Percentiles rank a stretch among this genome's conserved stretches.
Conservation (phyloP, 768 basidiomycete species). For the Kwoniella pini region DNA sequence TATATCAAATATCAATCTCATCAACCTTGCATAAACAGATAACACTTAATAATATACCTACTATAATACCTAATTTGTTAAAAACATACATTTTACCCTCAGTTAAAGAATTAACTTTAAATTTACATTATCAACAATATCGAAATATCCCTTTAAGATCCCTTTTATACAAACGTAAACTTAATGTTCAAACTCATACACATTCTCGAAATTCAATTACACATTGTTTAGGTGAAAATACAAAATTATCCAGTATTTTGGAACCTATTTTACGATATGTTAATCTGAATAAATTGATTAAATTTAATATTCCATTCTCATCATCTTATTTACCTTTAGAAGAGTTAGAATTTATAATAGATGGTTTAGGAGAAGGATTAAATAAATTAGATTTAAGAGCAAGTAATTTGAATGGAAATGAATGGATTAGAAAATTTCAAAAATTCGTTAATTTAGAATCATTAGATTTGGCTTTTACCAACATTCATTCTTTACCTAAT, state of each 20-base stretch:
- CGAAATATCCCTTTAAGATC: background rate
- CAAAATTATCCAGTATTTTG: background rate
- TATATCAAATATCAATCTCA: slow-evolving; percentile 15
- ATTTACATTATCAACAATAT: background rate
- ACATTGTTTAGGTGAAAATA: background rate
- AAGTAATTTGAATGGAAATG: slow-evolving; percentile 16
- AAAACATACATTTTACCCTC: slow-evolving; percentile 20
- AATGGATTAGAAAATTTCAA: slow-evolving; percentile 17
- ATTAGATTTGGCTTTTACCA: slow-evolving; percentile 39
- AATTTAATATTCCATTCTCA: slow-evolving; percentile 36
- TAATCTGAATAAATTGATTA: slow-evolving; percentile 26
- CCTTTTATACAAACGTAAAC: slow-evolving; percentile 1
- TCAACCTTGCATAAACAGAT: slow-evolving; percentile 25
- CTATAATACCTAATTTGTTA: slow-evolving; percentile 22
- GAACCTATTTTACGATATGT: slow-evolving; percentile 16
- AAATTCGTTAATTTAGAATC: background rate
- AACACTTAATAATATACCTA: slow-evolving; percentile 27
- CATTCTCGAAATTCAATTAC: background rate
- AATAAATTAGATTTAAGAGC: slow-evolving; percentile 35
- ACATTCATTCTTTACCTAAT: slow-evolving; percentile 28
- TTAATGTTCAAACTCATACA: slow-evolving; percentile 2
- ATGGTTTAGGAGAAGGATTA: slow-evolving; percentile 25
- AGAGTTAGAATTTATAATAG: slow-evolving; percentile 22
- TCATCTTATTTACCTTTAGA: slow-evolving; percentile 27
- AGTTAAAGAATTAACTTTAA: slow-evolving; percentile 26